phyloP scores from a whole-genome alignment of 306 rosid species.

The Sesbania bispinosa region DNA sequence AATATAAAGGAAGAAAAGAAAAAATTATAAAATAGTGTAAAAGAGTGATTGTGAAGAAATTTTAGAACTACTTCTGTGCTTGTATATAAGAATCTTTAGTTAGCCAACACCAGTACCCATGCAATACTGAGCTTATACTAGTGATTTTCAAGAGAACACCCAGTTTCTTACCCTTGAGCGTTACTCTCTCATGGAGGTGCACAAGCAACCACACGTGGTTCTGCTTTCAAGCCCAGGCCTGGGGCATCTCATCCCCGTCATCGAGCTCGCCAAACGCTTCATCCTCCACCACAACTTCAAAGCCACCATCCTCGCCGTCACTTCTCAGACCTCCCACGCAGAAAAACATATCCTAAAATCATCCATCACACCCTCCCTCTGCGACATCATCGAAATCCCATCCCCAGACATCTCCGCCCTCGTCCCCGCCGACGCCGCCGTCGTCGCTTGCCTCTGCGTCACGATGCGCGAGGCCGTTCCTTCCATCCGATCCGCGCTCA shows the following conservation, averaged over 20 bases:
- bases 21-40: no score
- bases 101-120: no score
- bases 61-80: no score
- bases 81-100: no score
- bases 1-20: no score
- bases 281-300: constrained; percentile 23
- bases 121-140: no score
- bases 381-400: constrained; percentile 38
- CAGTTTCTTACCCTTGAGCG: neutral
- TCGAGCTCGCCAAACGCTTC: constrained; percentile 47
- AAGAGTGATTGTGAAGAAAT: no score
- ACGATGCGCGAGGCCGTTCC: constrained; percentile 32
- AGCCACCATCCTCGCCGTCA: constrained; percentile 39
- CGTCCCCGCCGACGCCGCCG: neutral
- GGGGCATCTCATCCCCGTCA: constrained; percentile 51
- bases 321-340: constrained; percentile 26
- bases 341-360: constrained; percentile 31
- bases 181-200: constrained; percentile 2
- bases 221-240: constrained; percentile 51
- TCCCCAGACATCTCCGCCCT: neutral
- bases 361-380: constrained; percentile 24
- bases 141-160: no score
- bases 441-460: neutral
- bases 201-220: constrained; percentile 26
- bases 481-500: constrained; percentile 10